A percentile compares a stretch with the other conserved stretches of the same genome.
phyloP scores from a whole-genome alignment of 768 basidiomycete genomes.

The Pleurotus platypus region DNA sequence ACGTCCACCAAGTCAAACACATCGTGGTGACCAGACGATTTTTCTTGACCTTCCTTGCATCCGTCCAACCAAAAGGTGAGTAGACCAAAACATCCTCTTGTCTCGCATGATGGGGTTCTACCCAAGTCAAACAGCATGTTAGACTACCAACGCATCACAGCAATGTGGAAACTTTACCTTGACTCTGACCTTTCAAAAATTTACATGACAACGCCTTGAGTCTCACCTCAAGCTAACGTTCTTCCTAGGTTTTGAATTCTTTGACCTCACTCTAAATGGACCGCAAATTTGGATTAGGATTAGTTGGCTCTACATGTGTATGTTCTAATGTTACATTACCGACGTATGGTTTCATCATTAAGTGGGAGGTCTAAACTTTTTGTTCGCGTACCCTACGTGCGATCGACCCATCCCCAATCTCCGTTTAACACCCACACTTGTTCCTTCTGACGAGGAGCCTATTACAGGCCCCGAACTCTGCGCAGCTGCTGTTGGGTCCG shows the following conservation, averaged over 20 bases:
- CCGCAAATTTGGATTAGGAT: too few species aligned
- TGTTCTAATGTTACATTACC: not conserved
- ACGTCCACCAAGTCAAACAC: not conserved
- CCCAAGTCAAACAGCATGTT: slow-evolving; percentile 46
- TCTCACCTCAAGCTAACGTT: too few species aligned
- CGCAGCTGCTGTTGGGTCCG: not conserved
- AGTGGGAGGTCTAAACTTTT: slow-evolving; percentile 64
- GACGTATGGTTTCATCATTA: slow-evolving; percentile 8
- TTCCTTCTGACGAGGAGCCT: not conserved
- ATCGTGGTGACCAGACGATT: not conserved
- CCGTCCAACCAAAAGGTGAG: not conserved
- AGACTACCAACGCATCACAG: slow-evolving; percentile 44
- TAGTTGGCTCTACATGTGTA: too few species aligned
- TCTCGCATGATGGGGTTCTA: slow-evolving; percentile 31
- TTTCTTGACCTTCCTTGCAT: not conserved
- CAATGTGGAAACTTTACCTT: slow-evolving; percentile 37
- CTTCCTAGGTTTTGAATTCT: too few species aligned
- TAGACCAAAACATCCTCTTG: not conserved
- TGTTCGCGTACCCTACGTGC: slow-evolving; percentile 53
- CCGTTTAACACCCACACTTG: slow-evolving; percentile 38
- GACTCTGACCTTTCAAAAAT: slow-evolving; percentile 12
- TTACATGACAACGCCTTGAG: slow-evolving; percentile 3
- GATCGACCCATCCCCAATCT: slow-evolving; percentile 61
- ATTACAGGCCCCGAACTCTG: not conserved
- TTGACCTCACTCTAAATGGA: too few species aligned